Percentiles rank a stretch among this genome's conserved stretches.
Conservation (phyloP, 2,329 filamentous ascomycete species). For the Tolypocladium ovalisporum region DNA sequence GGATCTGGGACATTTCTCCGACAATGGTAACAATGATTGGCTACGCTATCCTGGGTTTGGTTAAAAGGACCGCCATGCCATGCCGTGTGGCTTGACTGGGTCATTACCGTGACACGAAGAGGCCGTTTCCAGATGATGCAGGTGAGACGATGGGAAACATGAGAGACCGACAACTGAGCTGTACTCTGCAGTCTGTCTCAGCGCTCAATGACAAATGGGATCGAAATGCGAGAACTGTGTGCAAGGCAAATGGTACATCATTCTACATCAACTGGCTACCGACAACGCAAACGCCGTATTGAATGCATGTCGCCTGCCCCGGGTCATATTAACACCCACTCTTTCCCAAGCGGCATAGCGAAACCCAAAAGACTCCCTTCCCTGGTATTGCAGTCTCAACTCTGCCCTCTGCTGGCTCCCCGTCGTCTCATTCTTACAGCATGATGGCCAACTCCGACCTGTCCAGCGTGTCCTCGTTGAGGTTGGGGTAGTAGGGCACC, state of each 20-base stretch:
- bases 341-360: not conserved
- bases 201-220: not conserved
- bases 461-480: slow-evolving; percentile 70
- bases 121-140: too few relatives aligned
- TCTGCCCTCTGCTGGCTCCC: not conserved
- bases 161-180: too few relatives aligned
- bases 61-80: too few relatives aligned
- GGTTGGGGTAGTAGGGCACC: slow-evolving; percentile 87
- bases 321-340: not conserved
- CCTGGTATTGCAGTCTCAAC: not conserved
- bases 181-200: not conserved
- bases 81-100: too few relatives aligned
- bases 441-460: slow-evolving; percentile 76
- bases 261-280: not conserved
- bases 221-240: not conserved
- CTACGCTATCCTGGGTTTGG: too few relatives aligned
- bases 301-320: not conserved
- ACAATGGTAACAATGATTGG: too few relatives aligned
- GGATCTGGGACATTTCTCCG: too few relatives aligned
- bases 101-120: too few relatives aligned
- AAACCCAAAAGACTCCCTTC: not conserved
- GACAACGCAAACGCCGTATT: not conserved
- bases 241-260: not conserved
- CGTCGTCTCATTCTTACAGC: slow-evolving; percentile 41
- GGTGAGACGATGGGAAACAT: too few relatives aligned